Evolutionary conservation across 495 filamentous ascomycete species (phyloP).

Genomic region (Daldinia grandis): DNA sequence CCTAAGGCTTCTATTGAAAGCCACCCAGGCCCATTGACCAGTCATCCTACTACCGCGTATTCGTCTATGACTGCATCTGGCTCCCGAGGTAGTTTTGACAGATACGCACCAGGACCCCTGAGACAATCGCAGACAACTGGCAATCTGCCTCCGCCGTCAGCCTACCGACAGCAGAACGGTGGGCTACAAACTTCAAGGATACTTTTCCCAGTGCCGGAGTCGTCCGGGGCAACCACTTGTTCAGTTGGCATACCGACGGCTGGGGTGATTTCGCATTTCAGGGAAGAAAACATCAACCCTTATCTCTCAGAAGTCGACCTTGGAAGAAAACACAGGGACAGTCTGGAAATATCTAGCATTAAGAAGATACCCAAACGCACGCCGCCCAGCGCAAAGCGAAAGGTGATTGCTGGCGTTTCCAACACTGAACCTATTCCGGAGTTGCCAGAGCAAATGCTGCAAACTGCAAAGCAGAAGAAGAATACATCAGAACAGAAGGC

Average conservation of each 20-base stretch:
- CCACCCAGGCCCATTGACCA: slow-evolving; percentile 24
- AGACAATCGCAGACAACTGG: slow-evolving; percentile 20
- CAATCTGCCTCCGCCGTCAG: slow-evolving; percentile 18
- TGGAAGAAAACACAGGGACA: slow-evolving; percentile 18
- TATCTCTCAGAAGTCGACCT: slow-evolving; percentile 1
- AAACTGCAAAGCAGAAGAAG: not conserved
- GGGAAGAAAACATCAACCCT: slow-evolving; percentile 39
- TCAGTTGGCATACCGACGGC: not conserved
- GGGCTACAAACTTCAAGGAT: not conserved
- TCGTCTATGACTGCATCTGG: slow-evolving; percentile 4
- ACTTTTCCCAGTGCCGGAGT: not conserved
- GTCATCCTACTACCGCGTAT: not conserved
- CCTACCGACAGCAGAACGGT: not conserved
- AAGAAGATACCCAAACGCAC: slow-evolving; percentile 8
- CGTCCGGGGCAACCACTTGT: not conserved
- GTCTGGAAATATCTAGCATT: slow-evolving; percentile 2
- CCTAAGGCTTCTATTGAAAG: not conserved
- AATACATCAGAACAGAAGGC: not conserved
- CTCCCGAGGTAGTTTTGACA: not conserved
- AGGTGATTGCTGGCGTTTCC: not conserved
- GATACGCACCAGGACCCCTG: not conserved
- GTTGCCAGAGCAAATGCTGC: slow-evolving; percentile 25
- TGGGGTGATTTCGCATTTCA: not conserved
- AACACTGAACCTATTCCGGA: not conserved
- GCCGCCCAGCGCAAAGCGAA: not conserved